Conservation (phyloP, 345 rosid genomes). For the Lenwebbia sp. region DNA sequence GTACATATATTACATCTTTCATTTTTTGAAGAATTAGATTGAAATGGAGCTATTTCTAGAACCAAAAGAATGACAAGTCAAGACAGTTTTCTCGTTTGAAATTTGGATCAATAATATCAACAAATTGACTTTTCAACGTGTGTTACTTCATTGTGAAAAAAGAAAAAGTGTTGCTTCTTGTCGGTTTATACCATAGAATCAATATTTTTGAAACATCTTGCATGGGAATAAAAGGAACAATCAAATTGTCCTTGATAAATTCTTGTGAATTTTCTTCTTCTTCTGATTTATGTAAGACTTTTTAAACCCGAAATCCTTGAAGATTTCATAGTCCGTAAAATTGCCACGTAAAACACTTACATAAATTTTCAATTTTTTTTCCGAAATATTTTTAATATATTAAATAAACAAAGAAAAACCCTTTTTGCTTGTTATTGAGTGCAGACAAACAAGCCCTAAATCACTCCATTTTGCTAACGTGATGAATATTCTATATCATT, state of each 20-base stretch:
- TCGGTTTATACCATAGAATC: neutral
- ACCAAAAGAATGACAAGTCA: neutral
- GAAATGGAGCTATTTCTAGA: neutral
- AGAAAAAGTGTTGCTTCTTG: too few species aligned
- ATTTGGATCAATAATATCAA: too few species aligned
- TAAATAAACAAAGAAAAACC: neutral
- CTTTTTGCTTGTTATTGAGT: neutral
- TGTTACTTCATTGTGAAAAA: too few species aligned
- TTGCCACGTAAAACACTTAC: too few species aligned
- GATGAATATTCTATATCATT: neutral
- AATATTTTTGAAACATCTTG: neutral
- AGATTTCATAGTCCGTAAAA: too few species aligned
- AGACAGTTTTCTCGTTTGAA: neutral
- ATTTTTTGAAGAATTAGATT: neutral
- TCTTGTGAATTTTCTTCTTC: neutral
- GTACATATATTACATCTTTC: neutral
- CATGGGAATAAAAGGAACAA: neutral
- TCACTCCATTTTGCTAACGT: neutral
- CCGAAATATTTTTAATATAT: neutral
- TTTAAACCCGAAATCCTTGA: neutral
- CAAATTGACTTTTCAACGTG: too few species aligned
- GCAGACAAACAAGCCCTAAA: neutral
- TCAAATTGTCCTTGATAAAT: neutral
- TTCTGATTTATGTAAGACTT: neutral
- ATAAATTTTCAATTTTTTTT: neutral